Base-by-base conservation (phyloP, 1,284 basidiomycete species). In the Lentinula novae-zelandiae region DNA sequence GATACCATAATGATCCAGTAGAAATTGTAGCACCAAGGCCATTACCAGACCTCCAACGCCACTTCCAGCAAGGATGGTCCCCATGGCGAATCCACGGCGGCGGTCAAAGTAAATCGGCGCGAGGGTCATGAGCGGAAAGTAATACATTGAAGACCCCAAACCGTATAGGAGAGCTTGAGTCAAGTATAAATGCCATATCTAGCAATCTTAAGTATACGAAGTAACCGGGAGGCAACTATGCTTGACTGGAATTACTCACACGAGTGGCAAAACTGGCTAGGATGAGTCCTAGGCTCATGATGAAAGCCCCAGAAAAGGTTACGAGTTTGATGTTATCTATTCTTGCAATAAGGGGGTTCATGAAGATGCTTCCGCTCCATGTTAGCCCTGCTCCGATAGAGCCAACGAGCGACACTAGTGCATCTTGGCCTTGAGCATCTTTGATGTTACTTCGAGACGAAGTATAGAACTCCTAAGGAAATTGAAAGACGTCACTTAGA, bases 331-430 rank as follows among this genome's bases (percentile, higher is more conserved):
- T 65, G 61, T 76, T 70, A 53, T 73, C 68, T 5, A 72, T 60
- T 12, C 73, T 69, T 5, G 74, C 67, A 17, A 80, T 74, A 38
- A 79, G 64, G 2, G 76, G 74, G 58, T 76, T 78, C 46, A 78
- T 77, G 58, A 77, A 76, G 55, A 81, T 77, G 48, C 77, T 73
- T 22, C 79, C 79, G 62, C 77, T 77, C 79, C 79, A 81, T 0
- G 78, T 80, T 27, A 80, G 68, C 1, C 79, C 77, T 39, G 74
- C 74, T 2, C 77, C 79, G 39, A 80, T 70, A 1, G 77, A 78
- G 1, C 79, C 78, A 1, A 79, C 73, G 2, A 79, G 69, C 0
- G 78, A 75, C 0, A 79, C 73, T 2, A 79, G 66, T 5, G 78
- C 75, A 62, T 79, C 78, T 60, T 75, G 74, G 0, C 71, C 73